Percentiles rank a stretch among this genome's conserved stretches.
Evolutionary conservation across 306 rosid species (phyloP).

Genomic region (Styphnolobium japonicum): DNA sequence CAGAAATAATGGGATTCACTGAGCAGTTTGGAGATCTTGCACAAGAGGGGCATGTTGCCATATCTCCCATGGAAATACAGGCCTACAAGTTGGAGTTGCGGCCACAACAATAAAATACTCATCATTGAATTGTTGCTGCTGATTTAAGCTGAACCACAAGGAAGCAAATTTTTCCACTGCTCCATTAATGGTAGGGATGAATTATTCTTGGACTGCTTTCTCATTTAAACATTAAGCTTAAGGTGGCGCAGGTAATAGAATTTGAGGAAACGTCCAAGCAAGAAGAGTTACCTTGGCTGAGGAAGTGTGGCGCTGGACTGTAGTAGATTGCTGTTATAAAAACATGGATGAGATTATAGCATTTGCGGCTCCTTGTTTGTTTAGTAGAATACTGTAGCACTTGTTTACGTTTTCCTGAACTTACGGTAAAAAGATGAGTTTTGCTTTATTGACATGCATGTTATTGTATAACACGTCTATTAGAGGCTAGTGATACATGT

Average conservation of each 20-base stretch:
- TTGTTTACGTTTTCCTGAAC: conserved; percentile 3
- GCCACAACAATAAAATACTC: conserved; percentile 38
- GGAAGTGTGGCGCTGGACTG: conserved; percentile 13
- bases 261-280: conserved; percentile 13
- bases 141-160: conserved; percentile 6
- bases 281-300: conserved; percentile 16
- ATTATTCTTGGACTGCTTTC: conserved; percentile 22
- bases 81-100: conserved; percentile 83
- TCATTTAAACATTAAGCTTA: conserved; percentile 7
- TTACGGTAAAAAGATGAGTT: conserved; percentile 5
- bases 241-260: conserved; percentile 25
- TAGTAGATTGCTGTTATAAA: conserved; percentile 30
- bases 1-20: conserved; percentile 68
- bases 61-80: conserved; percentile 90
- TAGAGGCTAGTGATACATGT: conserved; percentile 35
- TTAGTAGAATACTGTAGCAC: conserved; percentile 25
- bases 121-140: conserved; percentile 15
- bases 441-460: conserved; percentile 13
- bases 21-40: conserved; percentile 59
- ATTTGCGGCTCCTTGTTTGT: conserved; percentile 28
- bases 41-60: conserved; percentile 64
- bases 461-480: conserved; percentile 27
- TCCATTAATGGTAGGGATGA: neutral
- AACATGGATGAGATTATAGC: conserved; percentile 24
- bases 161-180: conserved; percentile 16